Base-by-base conservation (phyloP, 331 rosid species). In the Pyrus hybrid region DNA sequence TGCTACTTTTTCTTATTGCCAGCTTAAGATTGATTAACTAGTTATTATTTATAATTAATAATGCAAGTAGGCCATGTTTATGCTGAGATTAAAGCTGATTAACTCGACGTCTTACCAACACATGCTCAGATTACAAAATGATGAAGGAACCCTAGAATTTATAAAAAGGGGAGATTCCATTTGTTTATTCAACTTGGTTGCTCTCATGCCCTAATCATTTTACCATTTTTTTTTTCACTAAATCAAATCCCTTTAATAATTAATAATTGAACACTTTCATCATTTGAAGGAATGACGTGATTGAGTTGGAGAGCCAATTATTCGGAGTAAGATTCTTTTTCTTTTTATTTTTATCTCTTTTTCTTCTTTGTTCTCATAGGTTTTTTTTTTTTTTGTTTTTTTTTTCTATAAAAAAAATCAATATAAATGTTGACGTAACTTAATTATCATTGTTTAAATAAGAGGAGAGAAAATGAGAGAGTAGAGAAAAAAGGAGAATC, bases 61-160 rank as follows among this genome's bases (percentile, higher is more conserved):
- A 66, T 80, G 86, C 91, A 87, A 87, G 88, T 83, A 85, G 92
- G 67, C 90, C 92, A 84, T 87, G 93, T 90, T 86, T 78, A 29
- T 17, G 13, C 77, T 70, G 65, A 58, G 68, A 71, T 69, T 75
- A 76, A 79, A 76, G 63, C 67, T 80, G 77, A 66, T 33, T 76
- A 73, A 13, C 80, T 74, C 67, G 28, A 77, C 61, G 76, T 70
- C 60, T n/a, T 29, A 64, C 82, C 87, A 79, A 72, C 45, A 84
- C 91, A 86, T 74, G 57, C 82, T 76, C 62, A 79, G 84, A 72
- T 37, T 37, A 37, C 45, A 37, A 2, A 37, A 37, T 37, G 45
- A 37, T 9, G 45, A 70, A 71, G 81, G 63, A 74, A 58, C 7
- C n/a, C 76, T 37, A 17, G 25, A 23, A 58, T 10, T 58, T 35